These are phyloP conservation scores for Eimeria maxima DNA, from an alignment of 169 alveolate species.

Conservation along the genomic window DNA sequence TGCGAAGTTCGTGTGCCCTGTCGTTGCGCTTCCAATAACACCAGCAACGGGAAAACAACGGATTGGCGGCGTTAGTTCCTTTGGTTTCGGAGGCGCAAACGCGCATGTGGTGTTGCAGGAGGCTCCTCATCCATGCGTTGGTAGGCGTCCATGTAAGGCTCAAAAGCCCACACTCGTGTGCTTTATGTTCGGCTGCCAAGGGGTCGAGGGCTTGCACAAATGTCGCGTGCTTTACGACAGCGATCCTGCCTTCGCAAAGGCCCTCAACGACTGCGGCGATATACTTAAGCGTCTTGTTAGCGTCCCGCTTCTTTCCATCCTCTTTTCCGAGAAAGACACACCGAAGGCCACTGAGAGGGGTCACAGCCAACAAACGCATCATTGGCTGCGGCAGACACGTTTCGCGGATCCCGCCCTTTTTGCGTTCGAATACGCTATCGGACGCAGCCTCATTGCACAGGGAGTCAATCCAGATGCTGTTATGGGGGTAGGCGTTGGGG, in stretches of 20 bases:
- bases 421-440: constrained; percentile 89
- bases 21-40: constrained; percentile 78
- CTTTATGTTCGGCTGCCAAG: constrained; percentile 88
- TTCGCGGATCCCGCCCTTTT: constrained; percentile 90
- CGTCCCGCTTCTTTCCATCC: constrained; percentile 85
- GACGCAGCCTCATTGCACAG: constrained; percentile 85
- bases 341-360: constrained; percentile 73
- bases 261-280: constrained; percentile 87
- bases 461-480: constrained; percentile 90
- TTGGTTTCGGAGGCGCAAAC: constrained; percentile 91
- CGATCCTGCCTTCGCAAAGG: constrained; percentile 86
- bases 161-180: constrained; percentile 81
- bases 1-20: constrained; percentile 87
- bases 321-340: constrained; percentile 78
- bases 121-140: constrained; percentile 74
- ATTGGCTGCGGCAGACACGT: constrained; percentile 82
- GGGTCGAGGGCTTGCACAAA: constrained; percentile 84
- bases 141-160: constrained; percentile 61
- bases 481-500: constrained; percentile 88
- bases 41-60: constrained; percentile 63
- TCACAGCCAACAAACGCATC: constrained; percentile 32
- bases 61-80: constrained; percentile 88
- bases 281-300: constrained; percentile 85
- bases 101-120: constrained; percentile 89
- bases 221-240: constrained; percentile 87